Evolutionary conservation across 768 basidiomycete genomes (phyloP).

Genomic region (Cystobasidium ongulense): DNA sequence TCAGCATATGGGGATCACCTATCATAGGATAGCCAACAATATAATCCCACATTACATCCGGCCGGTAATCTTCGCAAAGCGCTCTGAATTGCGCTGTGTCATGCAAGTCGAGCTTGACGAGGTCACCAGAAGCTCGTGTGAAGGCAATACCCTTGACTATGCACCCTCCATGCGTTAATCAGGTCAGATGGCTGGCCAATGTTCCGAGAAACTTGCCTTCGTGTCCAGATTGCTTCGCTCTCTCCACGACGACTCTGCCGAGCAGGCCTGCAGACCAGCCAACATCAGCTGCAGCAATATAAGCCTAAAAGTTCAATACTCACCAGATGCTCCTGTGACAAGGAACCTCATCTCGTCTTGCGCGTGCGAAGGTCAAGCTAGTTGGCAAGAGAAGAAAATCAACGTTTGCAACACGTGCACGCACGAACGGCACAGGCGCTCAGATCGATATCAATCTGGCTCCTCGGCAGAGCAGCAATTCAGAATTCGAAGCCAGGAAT

Average conservation of each 20-base stretch:
- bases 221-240: slow-evolving; percentile 15
- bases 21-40: neutral
- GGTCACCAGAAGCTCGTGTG: slow-evolving; percentile 4
- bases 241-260: slow-evolving; percentile 11
- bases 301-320: neutral
- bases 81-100: neutral
- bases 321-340: slow-evolving; percentile 27
- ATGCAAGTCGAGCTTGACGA: slow-evolving; percentile 32
- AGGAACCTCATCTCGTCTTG: neutral
- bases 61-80: slow-evolving; percentile 10
- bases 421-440: too few species aligned
- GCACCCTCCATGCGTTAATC: neutral
- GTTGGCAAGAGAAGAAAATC: neutral
- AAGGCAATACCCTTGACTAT: slow-evolving; percentile 29
- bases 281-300: neutral
- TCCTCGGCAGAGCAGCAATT: too few species aligned
- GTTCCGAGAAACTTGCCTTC: slow-evolving; percentile 19
- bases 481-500: too few species aligned
- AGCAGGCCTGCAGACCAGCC: slow-evolving; percentile 14
- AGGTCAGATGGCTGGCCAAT: too few species aligned
- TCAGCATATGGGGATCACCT: neutral
- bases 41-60: slow-evolving; percentile 14
- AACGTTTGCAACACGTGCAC: neutral
- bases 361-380: neutral
- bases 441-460: too few species aligned